Base-by-base conservation (phyloP, 2,329 filamentous ascomycete species). In the Talaromyces atroroseus region DNA sequence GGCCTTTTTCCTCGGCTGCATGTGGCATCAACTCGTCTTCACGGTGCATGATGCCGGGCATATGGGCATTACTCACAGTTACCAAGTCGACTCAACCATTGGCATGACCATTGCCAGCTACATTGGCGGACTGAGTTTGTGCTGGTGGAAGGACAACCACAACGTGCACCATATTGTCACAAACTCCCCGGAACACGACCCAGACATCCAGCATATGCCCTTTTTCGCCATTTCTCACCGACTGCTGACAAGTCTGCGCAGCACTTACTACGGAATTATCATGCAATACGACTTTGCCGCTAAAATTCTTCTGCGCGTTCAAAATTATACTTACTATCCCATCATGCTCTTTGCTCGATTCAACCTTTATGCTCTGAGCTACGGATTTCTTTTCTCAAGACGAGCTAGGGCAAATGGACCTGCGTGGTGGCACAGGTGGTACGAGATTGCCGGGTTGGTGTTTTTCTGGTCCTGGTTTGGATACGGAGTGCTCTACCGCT, bases 141-240 rank as follows among this genome's bases (percentile, higher is more conserved):
- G 92, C 46, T 99, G 94, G 94, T 99, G 94, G 92, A 97, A 97
- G 74, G 82, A 85, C 60, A 96, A 86, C 69, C 92, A 97, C 73
- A 97, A 97, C 67, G 91, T 96, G 8, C 92, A 97, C 69, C 92
- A 97, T 68, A 91, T 97, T 63, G 88, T 97, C 52, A 97, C 94
- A 18, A 97, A 97, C 71, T 88, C 88, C 45, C 89, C 92, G 14
- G 94, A 96, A 71, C 92, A 97, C 69, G 92, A 97, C 69, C 92
- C 94, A 0, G 92, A 97, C 69, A 97, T 96, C 64, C 85, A 92
- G 69, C 88, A 96, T 70, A 83, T 95, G 72, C 92, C 92, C 2
- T 87, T 96, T 69, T 90, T 96, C 69, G 90, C 90, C 58, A 83
- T 94, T 29, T 91, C 89, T 2, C 90, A 95, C 65, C 84, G 90